These are phyloP conservation scores for Haematococcus sp. DNA, from an alignment of 139 green algal genomes.

Conservation along the genomic window DNA sequence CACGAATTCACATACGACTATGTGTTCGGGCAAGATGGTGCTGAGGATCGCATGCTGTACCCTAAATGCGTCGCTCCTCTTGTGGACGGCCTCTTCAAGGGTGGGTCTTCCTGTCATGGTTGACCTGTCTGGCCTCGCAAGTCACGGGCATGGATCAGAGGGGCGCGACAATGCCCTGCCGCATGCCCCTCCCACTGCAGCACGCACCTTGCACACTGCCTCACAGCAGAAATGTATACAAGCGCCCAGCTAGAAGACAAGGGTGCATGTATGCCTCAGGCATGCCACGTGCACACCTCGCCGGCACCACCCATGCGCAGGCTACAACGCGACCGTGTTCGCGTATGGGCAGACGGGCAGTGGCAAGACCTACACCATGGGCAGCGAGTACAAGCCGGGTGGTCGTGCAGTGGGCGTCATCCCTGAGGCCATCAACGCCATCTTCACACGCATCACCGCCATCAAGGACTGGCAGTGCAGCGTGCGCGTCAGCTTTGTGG, in stretches of 20 bases:
- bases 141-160: no score
- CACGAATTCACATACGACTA: constrained; percentile 84
- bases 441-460: constrained; percentile 66
- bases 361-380: constrained; percentile 94
- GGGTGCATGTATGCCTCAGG: no score
- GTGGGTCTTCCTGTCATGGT: no score
- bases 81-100: constrained; percentile 82
- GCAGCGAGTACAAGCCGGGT: constrained; percentile 62
- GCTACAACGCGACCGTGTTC: constrained; percentile 89
- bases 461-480: constrained; percentile 53
- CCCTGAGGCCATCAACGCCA: constrained; percentile 69
- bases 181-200: no score
- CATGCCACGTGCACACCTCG: no score
- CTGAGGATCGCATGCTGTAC: constrained; percentile 59
- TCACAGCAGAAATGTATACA: no score
- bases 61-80: constrained; percentile 73
- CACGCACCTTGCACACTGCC: no score
- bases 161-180: no score
- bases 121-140: no score
- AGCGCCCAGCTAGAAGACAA: no score
- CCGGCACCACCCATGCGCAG: no score
- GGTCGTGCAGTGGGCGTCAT: constrained; percentile 69
- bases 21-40: constrained; percentile 69
- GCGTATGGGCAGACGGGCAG: constrained; percentile 43
- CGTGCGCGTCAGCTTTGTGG: constrained; percentile 87